Evolutionary conservation across 208 protist genomes (phyloP), one percentile per base, ranked within the genome.

Genomic region (Jaenimonas drosophilae): DNA sequence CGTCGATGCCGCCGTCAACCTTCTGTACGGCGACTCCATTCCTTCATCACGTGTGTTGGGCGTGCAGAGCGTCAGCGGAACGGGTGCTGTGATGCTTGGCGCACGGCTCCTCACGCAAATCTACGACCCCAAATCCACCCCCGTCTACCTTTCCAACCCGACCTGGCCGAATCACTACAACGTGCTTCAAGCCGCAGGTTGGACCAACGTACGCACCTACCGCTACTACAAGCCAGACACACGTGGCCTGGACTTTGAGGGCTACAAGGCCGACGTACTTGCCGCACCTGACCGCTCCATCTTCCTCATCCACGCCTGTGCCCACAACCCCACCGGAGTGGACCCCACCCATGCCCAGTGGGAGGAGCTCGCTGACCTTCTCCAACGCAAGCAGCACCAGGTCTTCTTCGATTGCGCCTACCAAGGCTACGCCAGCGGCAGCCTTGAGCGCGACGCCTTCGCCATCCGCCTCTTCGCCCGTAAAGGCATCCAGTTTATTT

Each of bases 281-380:
- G 49, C 30, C 9, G 80, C 80, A 2, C 91, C 91, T 23, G 67
- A 89, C 14, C 71, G 86, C 17, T 95, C 86, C 23, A 69, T 98
- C 4, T 72, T 99, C 20, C 36, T 99, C 16, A 66, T 99, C 26
- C 98, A 99, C 64, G 72, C 90, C 12, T 98, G 96, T 62, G 97
- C 97, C 6, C 97, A 99, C 80, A 99, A 99, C 72, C 98, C 98
- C 45, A 99, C 98, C 12, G 98, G 98, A 25, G 84, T 97, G 2
- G 98, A 99, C 66, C 96, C 96, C 36, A 94, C 94, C 1, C 47
- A 62, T 6, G 90, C 76, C 23, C 86, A 99, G 68, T 99, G 97
- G 97, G 49, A 69, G n/a, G 43, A 74, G 23, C 96, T 99, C 55
- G 72, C 78, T 1, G 65, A 95, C 7, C 54, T 94, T n/a, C 73